These are phyloP conservation scores for Flagelloscypha sp. DNA, from an alignment of 768 basidiomycete species.

Conservation along the genomic window DNA sequence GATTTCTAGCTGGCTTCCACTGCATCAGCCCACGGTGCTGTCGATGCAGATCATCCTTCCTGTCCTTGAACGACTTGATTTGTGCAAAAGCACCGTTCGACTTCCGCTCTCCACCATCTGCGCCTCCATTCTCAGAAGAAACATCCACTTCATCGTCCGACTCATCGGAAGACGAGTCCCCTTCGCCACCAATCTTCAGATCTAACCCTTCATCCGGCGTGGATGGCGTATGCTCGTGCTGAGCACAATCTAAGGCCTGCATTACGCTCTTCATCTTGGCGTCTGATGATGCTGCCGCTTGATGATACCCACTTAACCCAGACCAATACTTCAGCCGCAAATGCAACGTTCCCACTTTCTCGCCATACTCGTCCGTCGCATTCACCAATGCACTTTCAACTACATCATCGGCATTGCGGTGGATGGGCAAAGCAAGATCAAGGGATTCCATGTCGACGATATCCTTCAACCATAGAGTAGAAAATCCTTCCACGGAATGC, in stretches of 20 bases:
- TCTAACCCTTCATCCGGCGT: slow-evolving; percentile 19
- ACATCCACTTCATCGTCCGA: slow-evolving; percentile 27
- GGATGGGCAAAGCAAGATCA: slow-evolving; percentile 19
- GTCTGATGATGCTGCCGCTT: slow-evolving; percentile 25
- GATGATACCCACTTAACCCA: slow-evolving; percentile 36
- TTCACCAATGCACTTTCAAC: slow-evolving; percentile 21
- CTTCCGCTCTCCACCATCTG: slow-evolving; percentile 16
- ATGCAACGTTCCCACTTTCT: slow-evolving; percentile 23
- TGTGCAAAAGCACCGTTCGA: slow-evolving; percentile 18
- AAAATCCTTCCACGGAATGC: slow-evolving; percentile 28
- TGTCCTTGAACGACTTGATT: slow-evolving; percentile 34
- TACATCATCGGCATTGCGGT: slow-evolving; percentile 14
- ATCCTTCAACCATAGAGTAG: slow-evolving; percentile 36
- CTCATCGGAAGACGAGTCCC: slow-evolving; percentile 10
- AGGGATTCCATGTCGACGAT: slow-evolving; percentile 28
- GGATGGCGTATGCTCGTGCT: too few relatives aligned
- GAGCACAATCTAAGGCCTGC: slow-evolving; percentile 34
- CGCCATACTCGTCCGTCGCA: slow-evolving; percentile 16
- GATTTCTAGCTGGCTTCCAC: slow-evolving; percentile 45
- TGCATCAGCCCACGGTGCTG: slow-evolving; percentile 62
- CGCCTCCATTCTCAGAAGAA: slow-evolving; percentile 20
- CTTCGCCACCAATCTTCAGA: slow-evolving; percentile 17
- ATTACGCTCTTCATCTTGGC: slow-evolving; percentile 30
- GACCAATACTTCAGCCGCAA: slow-evolving; percentile 31
- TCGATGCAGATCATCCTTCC: slow-evolving; percentile 35